These are phyloP conservation scores for Copromyces sp. DNA, from an alignment of 495 filamentous ascomycete species.

Conservation along the genomic window DNA sequence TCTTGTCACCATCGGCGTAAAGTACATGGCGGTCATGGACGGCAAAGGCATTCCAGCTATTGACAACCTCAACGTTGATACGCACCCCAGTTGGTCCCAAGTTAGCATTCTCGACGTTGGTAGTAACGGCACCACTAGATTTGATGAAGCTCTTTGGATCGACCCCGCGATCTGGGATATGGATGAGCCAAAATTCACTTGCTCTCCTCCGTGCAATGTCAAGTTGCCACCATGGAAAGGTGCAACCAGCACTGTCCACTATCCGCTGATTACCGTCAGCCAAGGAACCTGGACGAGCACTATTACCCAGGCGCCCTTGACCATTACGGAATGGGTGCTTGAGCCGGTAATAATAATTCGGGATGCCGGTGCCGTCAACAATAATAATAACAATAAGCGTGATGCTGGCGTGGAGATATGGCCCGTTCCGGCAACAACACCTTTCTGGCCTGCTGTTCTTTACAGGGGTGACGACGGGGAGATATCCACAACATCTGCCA, in stretches of 20 bases:
- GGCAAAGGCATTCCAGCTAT: slow-evolving; percentile 12
- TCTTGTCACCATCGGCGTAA: slow-evolving; percentile 8
- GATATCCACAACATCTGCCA: neutral
- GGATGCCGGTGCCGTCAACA: neutral
- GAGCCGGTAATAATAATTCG: neutral
- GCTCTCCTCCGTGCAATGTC: slow-evolving; percentile 15
- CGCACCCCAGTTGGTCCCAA: slow-evolving; percentile 18
- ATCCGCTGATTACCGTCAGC: slow-evolving; percentile 17
- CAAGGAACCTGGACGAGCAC: slow-evolving; percentile 16
- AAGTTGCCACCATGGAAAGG: slow-evolving; percentile 15
- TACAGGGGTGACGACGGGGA: neutral
- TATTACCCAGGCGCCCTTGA: slow-evolving; percentile 14
- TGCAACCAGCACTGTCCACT: slow-evolving; percentile 17
- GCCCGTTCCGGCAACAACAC: neutral
- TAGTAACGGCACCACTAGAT: slow-evolving; percentile 4
- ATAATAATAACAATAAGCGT: no score
- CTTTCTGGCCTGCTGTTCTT: neutral
- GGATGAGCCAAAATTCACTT: slow-evolving; percentile 15
- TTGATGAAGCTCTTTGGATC: slow-evolving; percentile 15
- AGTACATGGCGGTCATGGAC: slow-evolving; percentile 7
- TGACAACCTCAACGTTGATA: slow-evolving; percentile 17
- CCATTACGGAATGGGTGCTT: slow-evolving; percentile 11
- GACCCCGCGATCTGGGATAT: slow-evolving; percentile 15
- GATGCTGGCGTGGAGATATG: neutral
- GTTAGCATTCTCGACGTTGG: slow-evolving; percentile 14